Percentiles rank a stretch among this genome's conserved stretches.
Conservation (phyloP, 1,284 basidiomycete species). For the Microbotryum lychnidis-dioicae region DNA sequence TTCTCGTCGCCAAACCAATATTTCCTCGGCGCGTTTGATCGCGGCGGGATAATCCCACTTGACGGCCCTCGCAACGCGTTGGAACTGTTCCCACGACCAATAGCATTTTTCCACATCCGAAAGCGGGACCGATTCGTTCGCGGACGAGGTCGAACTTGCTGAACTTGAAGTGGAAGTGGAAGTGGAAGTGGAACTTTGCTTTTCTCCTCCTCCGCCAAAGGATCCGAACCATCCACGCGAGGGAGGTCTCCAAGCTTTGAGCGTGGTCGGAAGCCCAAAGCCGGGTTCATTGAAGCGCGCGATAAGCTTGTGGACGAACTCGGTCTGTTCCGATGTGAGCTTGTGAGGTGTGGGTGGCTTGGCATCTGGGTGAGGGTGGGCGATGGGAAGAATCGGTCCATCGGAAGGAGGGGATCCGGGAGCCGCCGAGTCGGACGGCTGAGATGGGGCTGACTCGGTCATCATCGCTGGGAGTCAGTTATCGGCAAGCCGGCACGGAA, state of each 20-base stretch:
- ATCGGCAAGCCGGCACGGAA: background rate
- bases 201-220: background rate
- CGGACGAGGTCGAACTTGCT: background rate
- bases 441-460: background rate
- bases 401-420: background rate
- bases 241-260: constrained; percentile 9
- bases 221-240: background rate
- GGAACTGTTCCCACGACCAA: constrained; percentile 38
- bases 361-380: constrained; percentile 11
- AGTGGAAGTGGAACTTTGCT: too few relatives aligned
- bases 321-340: constrained; percentile 11
- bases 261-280: constrained; percentile 20
- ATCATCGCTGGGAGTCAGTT: background rate
- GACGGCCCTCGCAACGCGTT: constrained; percentile 40
- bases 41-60: constrained; percentile 41
- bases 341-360: constrained; percentile 10
- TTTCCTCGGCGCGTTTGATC: constrained; percentile 40
- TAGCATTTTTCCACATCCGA: constrained; percentile 39
- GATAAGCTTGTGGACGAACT: constrained; percentile 27
- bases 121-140: constrained; percentile 20
- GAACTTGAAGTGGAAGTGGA: too few relatives aligned
- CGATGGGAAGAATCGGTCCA: constrained; percentile 3
- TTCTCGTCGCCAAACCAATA: constrained; percentile 42
- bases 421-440: constrained; percentile 10
- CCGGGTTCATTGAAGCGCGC: constrained; percentile 28